A percentile compares a stretch with the other conserved stretches of the same genome.
Conservation (phyloP, 805 yeast species). For the Candida krabiensis region DNA sequence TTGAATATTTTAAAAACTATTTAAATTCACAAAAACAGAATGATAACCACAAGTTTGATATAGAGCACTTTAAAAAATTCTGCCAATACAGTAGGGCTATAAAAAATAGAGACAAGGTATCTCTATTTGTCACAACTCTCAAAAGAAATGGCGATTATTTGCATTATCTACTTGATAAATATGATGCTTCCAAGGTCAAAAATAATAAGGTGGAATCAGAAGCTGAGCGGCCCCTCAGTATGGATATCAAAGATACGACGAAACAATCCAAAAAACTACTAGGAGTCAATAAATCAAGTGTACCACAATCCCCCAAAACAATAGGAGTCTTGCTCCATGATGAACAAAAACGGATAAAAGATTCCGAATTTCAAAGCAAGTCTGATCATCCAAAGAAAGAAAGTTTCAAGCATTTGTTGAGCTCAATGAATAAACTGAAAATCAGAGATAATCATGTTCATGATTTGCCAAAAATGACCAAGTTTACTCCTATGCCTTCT, state of each 20-base stretch:
- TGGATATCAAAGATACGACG: not conserved
- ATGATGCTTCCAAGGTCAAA: not conserved
- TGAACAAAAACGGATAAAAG: not conserved
- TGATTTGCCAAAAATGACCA: constrained; percentile 26
- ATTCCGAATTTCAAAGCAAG: not conserved
- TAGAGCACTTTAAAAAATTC: constrained; percentile 15
- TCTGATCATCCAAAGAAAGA: constrained; percentile 6
- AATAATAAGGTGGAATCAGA: not conserved
- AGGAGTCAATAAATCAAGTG: not conserved
- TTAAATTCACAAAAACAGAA: constrained; percentile 8
- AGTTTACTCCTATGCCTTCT: constrained; percentile 24
- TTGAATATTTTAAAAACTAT: constrained; percentile 12
- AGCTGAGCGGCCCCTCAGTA: not conserved
- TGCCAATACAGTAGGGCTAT: constrained; percentile 9
- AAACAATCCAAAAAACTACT: not conserved
- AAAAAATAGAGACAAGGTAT: constrained; percentile 10
- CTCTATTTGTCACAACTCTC: constrained; percentile 21
- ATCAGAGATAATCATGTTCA: constrained; percentile 6
- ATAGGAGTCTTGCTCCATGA: constrained; percentile 9
- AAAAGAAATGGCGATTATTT: constrained; percentile 24
- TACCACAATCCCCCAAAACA: constrained; percentile 1
- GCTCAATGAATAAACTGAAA: constrained; percentile 24
- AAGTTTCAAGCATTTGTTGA: constrained; percentile 24
- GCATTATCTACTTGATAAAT: constrained; percentile 9
- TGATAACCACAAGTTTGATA: constrained; percentile 7